A percentile compares a stretch with the other conserved stretches of the same genome.
phyloP scores from a whole-genome alignment of 345 rosid species.

The Dovyalis caffra region DNA sequence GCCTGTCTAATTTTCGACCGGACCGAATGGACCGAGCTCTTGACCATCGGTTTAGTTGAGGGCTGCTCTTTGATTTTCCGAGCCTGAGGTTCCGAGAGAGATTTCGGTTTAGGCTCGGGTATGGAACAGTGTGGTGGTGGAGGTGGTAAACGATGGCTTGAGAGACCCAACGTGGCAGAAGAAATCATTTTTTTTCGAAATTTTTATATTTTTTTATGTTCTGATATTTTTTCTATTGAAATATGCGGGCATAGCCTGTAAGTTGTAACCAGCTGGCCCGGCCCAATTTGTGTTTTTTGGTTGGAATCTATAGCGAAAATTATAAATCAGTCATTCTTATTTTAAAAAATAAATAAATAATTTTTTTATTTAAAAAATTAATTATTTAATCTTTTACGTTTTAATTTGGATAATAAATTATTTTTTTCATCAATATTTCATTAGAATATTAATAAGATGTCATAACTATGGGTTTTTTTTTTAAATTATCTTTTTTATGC shows the following conservation, averaged over 20 bases:
- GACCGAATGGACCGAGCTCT: conserved; percentile 73
- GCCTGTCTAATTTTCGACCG: conserved; percentile 61
- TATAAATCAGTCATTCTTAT: no score
- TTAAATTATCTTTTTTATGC: no score
- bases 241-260: no score
- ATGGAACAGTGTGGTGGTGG: conserved; percentile 22
- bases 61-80: conserved; percentile 57
- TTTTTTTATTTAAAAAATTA: no score
- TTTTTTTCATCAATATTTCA: no score
- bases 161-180: conserved; percentile 39
- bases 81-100: conserved; percentile 31
- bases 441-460: no score
- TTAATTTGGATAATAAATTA: no score
- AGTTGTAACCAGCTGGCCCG: no score
- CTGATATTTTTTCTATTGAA: neutral
- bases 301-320: no score
- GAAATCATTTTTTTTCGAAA: conserved; percentile 35
- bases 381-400: no score
- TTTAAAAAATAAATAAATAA: no score
- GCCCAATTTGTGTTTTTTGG: neutral
- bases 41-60: conserved; percentile 84
- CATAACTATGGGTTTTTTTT: no score
- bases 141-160: conserved; percentile 22
- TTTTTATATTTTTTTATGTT: neutral
- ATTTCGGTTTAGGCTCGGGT: conserved; percentile 7